These are phyloP conservation scores for Nasturtium officinale DNA, from an alignment of 345 rosid species.

Conservation along the genomic window DNA sequence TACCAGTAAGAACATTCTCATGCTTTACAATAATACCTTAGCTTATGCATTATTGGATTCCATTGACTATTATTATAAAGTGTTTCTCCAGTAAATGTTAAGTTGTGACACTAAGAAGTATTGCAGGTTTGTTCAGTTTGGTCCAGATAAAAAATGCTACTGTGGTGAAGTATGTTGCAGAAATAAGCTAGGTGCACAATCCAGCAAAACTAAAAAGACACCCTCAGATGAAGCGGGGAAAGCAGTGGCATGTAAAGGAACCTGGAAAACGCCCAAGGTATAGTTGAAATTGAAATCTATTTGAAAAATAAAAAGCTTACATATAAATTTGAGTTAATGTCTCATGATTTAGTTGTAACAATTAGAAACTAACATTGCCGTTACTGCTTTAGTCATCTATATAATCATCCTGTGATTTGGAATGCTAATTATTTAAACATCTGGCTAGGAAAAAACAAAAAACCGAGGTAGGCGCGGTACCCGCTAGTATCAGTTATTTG, in stretches of 20 bases:
- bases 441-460: constrained; percentile 52
- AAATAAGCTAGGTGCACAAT: constrained; percentile 76
- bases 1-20: constrained; percentile 69
- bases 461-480: constrained; percentile 47
- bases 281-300: constrained; percentile 43
- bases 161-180: constrained; percentile 82
- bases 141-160: constrained; percentile 95
- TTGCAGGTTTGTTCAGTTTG: constrained; percentile 98
- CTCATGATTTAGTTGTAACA: constrained; percentile 4
- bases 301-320: constrained; percentile 55
- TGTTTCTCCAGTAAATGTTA: neutral
- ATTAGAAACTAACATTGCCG: neutral
- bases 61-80: neutral
- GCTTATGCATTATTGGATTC: neutral
- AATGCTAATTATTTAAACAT: constrained; percentile 6
- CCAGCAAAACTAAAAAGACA: constrained; percentile 59
- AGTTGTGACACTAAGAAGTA: constrained; percentile 46
- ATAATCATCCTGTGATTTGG: constrained; percentile 4
- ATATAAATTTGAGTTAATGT: neutral
- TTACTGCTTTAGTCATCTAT: neutral
- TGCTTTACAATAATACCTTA: constrained; percentile 8
- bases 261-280: constrained; percentile 59
- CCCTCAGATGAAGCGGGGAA: constrained; percentile 67
- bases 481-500: constrained; percentile 47
- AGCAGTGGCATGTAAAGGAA: constrained; percentile 67